Evolutionary conservation across 495 filamentous ascomycete species (phyloP), one percentile per base, ranked within the genome.

Genomic region (Poronia punctata): DNA sequence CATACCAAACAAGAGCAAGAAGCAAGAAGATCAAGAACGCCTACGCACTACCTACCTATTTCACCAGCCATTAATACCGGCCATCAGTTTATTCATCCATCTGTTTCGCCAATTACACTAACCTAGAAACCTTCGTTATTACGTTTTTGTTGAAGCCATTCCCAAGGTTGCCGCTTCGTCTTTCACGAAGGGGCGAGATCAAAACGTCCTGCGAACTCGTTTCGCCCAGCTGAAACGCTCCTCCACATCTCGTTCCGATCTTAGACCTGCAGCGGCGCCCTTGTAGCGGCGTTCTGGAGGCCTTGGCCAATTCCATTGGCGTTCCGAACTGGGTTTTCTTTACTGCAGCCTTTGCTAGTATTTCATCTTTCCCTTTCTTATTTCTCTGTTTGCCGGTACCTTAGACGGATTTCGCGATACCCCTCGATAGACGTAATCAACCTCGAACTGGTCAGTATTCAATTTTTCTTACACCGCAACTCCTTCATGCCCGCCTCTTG

Each of bases 391-490:
- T 25, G 31, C 26, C 38, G 27, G 42, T 27, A 34, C 36, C 19
- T 55, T 66, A 65, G 61, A 64, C 48, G 49, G 49, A 36, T 52
- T 49, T 46, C 46, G 51, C 56, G 58, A 64, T 64, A 65, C 60
- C 64, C 60, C 40, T 23, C 50, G 36, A 58, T 64, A 67, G 64
- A 66, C 43, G 35, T 67, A 51, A 57, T 57, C 49, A 37, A 42
- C 46, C 33, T 34, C 24, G 5, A 23, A 46, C 43, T 50, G 40
- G 60, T 64, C 38, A 60, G 59, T 61, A 25, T 38, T 29, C 37
- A 30, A 32, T 48, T 11, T 33, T 30, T 18, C 26, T 24, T n/a
- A n/a, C n/a, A n/a, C 22, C 7, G n/a, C 22, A 19, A 19, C 26
- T 25, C 5, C n/a, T n/a, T n/a, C n/a, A n/a, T n/a, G n/a, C n/a